Evolutionary conservation across 176 grass and related monocot species (phyloP), one percentile per base, ranked within the genome.

Genomic region (Phoenix roebelenii): DNA sequence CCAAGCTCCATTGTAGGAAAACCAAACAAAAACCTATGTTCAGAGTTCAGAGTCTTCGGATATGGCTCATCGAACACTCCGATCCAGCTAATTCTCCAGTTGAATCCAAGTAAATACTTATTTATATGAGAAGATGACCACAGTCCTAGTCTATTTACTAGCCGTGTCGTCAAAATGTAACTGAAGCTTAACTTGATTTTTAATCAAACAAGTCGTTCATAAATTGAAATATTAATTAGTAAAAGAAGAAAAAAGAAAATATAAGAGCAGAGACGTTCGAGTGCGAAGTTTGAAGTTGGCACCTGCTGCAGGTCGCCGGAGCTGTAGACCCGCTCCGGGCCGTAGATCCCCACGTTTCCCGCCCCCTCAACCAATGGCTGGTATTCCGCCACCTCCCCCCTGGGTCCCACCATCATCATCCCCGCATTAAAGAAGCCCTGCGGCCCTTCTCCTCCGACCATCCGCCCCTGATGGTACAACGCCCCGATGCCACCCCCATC

Each of bases 331-430:
- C 70, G 57, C 57, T 82, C 82, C 72, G 65, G 79, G 23, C 73
- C 72, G 9, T 66, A 63, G 35, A 69, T 70, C 52, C 60, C 73
- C 52, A 32, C 50, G 20, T 80, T 64, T 50, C 57, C 55, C 50
- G 55, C 76, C 60, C 64, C 80, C 63, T 85, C 85, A 54, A 89
- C 71, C 76, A 95, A 58, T 57, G 82, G 79, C 71, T 82, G 86
- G 29, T 82, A 89, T 18, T 82, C 82, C 16, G 49, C 59, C 35
- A 81, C 80, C 65, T 85, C 72, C 25, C 74, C 87, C 65, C 79
- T 61, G 28, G 28, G 6, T 61, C 63, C 63, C 23, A 14, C 22
- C 14, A 59, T 16, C 4, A 22, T 22, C 5, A 5, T 1, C 6
- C 65, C 65, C 17, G 51, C n/a, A 6, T 35, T 18, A 22, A 32